Base-by-base conservation (phyloP, 371 early-diverging fungal genomes). In the Cokeromyces recurvatus region DNA sequence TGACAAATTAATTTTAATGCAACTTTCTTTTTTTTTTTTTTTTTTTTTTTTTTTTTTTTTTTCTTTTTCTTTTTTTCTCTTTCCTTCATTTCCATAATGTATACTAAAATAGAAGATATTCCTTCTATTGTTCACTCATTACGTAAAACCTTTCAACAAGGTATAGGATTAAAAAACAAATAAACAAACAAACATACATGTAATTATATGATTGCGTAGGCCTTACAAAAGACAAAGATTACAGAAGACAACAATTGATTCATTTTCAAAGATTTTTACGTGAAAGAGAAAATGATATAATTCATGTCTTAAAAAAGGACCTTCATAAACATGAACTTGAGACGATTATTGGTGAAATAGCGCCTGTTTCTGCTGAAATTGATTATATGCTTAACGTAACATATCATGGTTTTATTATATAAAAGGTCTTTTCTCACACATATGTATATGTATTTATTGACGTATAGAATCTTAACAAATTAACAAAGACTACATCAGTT, bases 231-330 rank as follows among this genome's bases (percentile, higher is more conserved):
- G 42, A 66, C 25, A 55, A 62, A n/a, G 61, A 40, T 1, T 84
- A 64, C 50, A 76, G 92, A 48, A 81, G 73, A 48, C 59, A 78
- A 42, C 90, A 91, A 51, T 75, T 93, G 21, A 70, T 71, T 11
- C 63, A 55, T 20, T 53, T 93, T 11, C 68, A 76, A 52, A 47
- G 59, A 29, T 49, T 89, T 37, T 17, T 89, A 22, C 53, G 75
- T 35, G 85, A 90, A 35, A 81, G 89, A 48, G 70, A 80, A 42
- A 59, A 65, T 4, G 65, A 61, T 4, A 42, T 92, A 34, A 38
- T 61, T 14, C 78, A 79, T 2, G 87, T 85, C 12, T 55, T 89
- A 21, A 46, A 64, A 52, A 57, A 66, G 22, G 94, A 95, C 66
- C 57, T 90, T 49, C 71, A 62, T 54, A 84, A 85, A 55, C 66